Evolutionary conservation across 1,284 basidiomycete genomes (phyloP), one percentile per base, ranked within the genome.

Genomic region (Heterobasidion parviporum): DNA sequence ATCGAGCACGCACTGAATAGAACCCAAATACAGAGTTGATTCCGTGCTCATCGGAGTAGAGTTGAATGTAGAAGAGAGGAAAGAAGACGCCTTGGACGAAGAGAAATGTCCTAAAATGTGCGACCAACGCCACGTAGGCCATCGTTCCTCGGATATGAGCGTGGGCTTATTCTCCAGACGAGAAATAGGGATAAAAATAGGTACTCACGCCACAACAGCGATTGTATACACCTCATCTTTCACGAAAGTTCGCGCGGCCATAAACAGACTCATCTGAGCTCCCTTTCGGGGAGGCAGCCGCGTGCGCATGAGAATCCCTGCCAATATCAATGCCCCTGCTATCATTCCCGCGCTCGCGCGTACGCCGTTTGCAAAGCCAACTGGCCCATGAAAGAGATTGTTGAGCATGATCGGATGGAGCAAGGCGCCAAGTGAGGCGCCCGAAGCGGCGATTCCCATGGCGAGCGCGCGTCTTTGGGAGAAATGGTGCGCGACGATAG

Each of bases 41-140:
- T 2, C 57, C 59, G 16, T 46, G 46, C 49, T 32, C 6, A 16
- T 64, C 70, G 5, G 74, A 68, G 53, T 73, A 69, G 5, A 78
- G 60, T 57, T 78, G 76, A 4, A 78, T 57, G 61, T 74, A 79
- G 63, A 74, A 77, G 16, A 73, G 68, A 0, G 76, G 74, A 58
- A 74, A 75, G 59, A 72, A 77, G 3, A 76, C 49, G 2, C 74
- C 75, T 1, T 64, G 56, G 5, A 73, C 59, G 26, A 68, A 60
- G 43, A 71, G 54, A 38, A 68, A 59, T 8, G 70, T 72, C 26
- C 75, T 74, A 8, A 26, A 26, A 26, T 26, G 33, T 18, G 8
- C 18, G 26, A 47, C 9, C 46, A 47, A 10, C 45, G 16, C 9
- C 16, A n/a, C 9, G 8, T 47, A 6, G 38, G n/a, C n/a, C 38